Conservation (phyloP, 2,329 filamentous ascomycete species). For the Exserohilum rostratum region DNA sequence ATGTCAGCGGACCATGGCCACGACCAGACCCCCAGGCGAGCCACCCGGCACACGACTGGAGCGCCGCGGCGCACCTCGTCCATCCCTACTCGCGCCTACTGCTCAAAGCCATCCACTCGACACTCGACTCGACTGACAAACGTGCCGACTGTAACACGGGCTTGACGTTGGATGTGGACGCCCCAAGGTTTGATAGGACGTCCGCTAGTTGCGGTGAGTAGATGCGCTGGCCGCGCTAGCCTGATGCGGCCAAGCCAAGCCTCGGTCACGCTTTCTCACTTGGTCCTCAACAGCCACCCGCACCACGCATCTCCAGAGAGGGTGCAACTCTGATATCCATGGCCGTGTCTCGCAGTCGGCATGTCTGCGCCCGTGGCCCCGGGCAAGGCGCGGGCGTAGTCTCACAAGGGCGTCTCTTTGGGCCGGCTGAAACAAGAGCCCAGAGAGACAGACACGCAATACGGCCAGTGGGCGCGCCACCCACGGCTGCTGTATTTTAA, state of each 20-base stretch:
- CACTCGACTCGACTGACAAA: conserved; percentile 38
- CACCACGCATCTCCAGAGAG: conserved; percentile 18
- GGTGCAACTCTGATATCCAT: conserved; percentile 20
- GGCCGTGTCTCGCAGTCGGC: conserved; percentile 29
- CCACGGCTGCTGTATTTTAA: conserved; percentile 17
- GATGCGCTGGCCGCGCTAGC: conserved; percentile 46
- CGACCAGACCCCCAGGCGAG: conserved; percentile 26
- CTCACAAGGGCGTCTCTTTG: conserved; percentile 30
- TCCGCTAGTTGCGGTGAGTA: conserved; percentile 44
- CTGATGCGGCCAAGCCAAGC: conserved; percentile 19
- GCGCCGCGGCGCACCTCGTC: conserved; percentile 21
- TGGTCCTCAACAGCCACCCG: conserved; percentile 36
- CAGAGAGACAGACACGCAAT: conserved; percentile 20
- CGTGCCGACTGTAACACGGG: conserved; percentile 45
- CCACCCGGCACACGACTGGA: conserved; percentile 21
- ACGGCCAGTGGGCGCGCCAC: conserved; percentile 22
- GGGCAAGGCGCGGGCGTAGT: conserved; percentile 29
- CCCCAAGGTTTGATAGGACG: conserved; percentile 39
- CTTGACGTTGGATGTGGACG: conserved; percentile 44
- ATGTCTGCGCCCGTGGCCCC: conserved; percentile 30
- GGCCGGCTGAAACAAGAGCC: conserved; percentile 40
- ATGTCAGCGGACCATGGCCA: conserved; percentile 35
- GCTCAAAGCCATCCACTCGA: conserved; percentile 23
- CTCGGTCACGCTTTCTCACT: conserved; percentile 38
- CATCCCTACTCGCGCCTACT: conserved; percentile 13